Percentiles rank a stretch among this genome's conserved stretches.
phyloP scores from a whole-genome alignment of 1,139 yeast species.

The Suhomyces yuchorum region DNA sequence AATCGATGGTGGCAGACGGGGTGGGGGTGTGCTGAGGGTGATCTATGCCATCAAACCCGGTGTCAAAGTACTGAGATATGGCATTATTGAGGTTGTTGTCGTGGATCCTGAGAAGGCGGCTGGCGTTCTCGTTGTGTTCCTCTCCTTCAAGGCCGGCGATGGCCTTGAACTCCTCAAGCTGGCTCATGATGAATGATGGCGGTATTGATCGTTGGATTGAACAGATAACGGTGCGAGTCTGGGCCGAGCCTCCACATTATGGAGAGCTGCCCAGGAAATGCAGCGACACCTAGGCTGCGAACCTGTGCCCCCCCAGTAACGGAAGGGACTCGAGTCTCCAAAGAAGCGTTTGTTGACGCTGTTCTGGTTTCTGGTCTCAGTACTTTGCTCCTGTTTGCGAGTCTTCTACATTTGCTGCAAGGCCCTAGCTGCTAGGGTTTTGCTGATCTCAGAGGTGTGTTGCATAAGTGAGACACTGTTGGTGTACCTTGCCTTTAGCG shows the following conservation, averaged over 20 bases:
- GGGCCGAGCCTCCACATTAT: not conserved
- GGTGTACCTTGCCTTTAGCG: no score
- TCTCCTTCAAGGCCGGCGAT: constrained; percentile 46
- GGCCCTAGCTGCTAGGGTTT: no score
- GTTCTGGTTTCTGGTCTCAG: no score
- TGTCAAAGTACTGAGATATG: constrained; percentile 52
- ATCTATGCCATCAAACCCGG: constrained; percentile 40
- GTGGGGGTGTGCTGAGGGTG: constrained; percentile 4
- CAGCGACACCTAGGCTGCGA: no score
- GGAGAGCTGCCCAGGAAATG: not conserved
- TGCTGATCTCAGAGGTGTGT: no score
- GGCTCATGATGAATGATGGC: constrained; percentile 1
- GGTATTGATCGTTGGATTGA: not conserved
- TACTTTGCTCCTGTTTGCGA: no score
- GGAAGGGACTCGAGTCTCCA: no score
- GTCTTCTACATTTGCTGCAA: no score
- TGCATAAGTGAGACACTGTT: no score
- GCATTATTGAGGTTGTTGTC: constrained; percentile 55
- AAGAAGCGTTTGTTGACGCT: no score
- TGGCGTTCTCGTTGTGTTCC: constrained; percentile 36
- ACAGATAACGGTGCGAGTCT: not conserved
- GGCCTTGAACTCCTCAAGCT: constrained; percentile 43
- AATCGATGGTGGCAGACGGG: not conserved
- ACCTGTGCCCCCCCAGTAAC: no score
- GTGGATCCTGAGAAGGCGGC: constrained; percentile 41